Base-by-base conservation (phyloP, 2,329 filamentous ascomycete genomes). In the Fusarium annulatum region DNA sequence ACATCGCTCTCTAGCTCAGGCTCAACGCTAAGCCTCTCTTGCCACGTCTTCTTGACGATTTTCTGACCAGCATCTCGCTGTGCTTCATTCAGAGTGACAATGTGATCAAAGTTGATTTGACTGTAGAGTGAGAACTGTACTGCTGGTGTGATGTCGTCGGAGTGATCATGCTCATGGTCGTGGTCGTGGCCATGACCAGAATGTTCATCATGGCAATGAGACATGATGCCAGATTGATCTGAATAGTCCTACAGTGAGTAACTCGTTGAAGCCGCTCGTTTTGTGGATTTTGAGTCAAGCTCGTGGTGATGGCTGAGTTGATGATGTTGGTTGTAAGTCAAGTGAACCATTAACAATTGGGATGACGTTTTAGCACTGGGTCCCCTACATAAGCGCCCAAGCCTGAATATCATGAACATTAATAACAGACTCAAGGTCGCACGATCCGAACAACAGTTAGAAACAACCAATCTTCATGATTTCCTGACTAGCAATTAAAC, bases 11-110 rank as follows among this genome's bases (percentile, higher is more conserved):
- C 89, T 36, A 99, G 87, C 83, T 97, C 93, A 0, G 95, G 94
- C 76, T 90, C 85, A 7, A 88, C 82, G 21, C 90, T 82, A 68
- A 98, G 82, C 62, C 96, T 87, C 83, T 98, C 92, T 10, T 89
- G 88, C 95, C 95, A 99, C 63, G 95, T 94, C 87, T 99, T 99
- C 84, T 94, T 91, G 41, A 97, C 90, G 36, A 98, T 88, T 3
- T 89, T 89, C 75, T 89, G 89, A 23, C 95, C 96, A 2, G 91
- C 88, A 67, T 91, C 89, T 12, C 90, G 84, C 19, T 84, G 81
- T 16, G 90, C 86, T 84, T 98, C 96, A 82, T 99, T 99, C 61
- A 98, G 85, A 1, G 96, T 96, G 42, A 87, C 90, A 71, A 99
- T 91, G 34, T 91, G 89, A 83, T 94, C 92, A 84, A 98, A 98